phyloP scores from a whole-genome alignment of 495 filamentous ascomycete genomes.

The Immersiella caudata region DNA sequence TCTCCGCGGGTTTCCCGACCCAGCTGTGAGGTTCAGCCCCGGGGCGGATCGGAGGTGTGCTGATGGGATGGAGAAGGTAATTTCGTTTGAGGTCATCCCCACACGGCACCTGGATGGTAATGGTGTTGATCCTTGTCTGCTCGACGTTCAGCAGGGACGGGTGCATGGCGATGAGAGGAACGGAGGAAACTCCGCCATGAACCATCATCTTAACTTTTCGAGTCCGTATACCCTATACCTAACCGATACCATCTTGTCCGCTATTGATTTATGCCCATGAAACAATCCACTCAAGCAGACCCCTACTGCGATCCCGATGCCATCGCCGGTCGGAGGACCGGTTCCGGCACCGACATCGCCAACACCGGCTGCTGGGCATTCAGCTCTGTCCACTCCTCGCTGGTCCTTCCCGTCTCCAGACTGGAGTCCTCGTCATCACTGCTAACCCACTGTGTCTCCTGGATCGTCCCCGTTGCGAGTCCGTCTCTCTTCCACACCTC shows the following conservation, averaged over 20 bases:
- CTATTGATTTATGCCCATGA: neutral
- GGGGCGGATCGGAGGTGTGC: neutral
- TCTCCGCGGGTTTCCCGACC: neutral
- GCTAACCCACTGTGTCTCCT: slow-evolving; percentile 23
- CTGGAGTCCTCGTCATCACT: slow-evolving; percentile 7
- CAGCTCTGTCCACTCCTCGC: slow-evolving; percentile 27
- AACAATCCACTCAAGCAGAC: neutral
- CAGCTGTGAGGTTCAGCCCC: neutral
- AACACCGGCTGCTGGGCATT: slow-evolving; percentile 9
- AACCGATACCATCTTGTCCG: neutral
- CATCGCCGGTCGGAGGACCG: slow-evolving; percentile 6
- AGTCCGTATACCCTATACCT: neutral
- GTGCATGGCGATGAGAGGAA: neutral
- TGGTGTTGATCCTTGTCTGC: neutral
- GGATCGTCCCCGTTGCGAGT: slow-evolving; percentile 24
- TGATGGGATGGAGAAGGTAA: neutral
- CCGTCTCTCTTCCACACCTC: slow-evolving; percentile 43
- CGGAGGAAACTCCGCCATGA: neutral
- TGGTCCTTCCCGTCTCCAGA: neutral
- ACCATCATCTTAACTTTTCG: too few species aligned
- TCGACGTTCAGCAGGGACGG: too few species aligned
- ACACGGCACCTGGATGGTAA: neutral
- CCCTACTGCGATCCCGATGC: neutral
- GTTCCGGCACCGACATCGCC: slow-evolving; percentile 31
- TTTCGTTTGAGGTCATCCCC: neutral